Evolutionary conservation across 495 filamentous ascomycete species (phyloP), one percentile per base, ranked within the genome.

Genomic region (Hypomontagnella submonticulosa): DNA sequence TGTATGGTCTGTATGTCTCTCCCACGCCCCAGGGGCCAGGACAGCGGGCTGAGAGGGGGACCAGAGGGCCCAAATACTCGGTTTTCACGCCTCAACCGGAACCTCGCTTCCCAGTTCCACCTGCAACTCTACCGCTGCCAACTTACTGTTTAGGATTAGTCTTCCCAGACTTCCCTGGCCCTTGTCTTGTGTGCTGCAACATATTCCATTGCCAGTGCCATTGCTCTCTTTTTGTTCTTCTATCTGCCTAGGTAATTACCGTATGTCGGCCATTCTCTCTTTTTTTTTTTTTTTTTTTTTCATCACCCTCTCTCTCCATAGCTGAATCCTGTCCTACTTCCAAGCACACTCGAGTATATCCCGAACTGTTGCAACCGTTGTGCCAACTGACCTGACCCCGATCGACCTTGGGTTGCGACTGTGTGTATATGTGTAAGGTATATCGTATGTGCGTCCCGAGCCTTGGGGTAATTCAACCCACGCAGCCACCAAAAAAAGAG

Each of bases 31-130:
- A 68, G 66, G 66, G 66, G 66, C 66, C 66, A 68, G 66, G 66
- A 68, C 59, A 68, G 59, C 66, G 66, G 66, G 66, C 66, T 68
- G 66, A 63, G 57, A 61, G 48, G 60, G 65, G 65, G 56, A 69
- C 66, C 61, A 69, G 56, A 69, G 60, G 66, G 66, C 66, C 66
- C 66, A 69, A 69, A 65, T 65, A 69, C 66, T 69, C 66, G 66
- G 66, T 69, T 69, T 69, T 36, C 66, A 69, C 56, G 66, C 66
- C 61, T 69, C 66, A 69, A 53, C 66, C 66, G 66, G 66, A 69
- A 69, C 66, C 23, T 69, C 66, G 66, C 66, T 66, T 69, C 66
- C 23, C 61, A 64, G 66, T 69, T 66, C 66, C 66, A 65, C 61
- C 66, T 69, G 66, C 61, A 66, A 61, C 61, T 60, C 66, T 66